These are phyloP conservation scores for Thalia dealbata DNA, from an alignment of 176 grass and related monocot species.

Conservation along the genomic window DNA sequence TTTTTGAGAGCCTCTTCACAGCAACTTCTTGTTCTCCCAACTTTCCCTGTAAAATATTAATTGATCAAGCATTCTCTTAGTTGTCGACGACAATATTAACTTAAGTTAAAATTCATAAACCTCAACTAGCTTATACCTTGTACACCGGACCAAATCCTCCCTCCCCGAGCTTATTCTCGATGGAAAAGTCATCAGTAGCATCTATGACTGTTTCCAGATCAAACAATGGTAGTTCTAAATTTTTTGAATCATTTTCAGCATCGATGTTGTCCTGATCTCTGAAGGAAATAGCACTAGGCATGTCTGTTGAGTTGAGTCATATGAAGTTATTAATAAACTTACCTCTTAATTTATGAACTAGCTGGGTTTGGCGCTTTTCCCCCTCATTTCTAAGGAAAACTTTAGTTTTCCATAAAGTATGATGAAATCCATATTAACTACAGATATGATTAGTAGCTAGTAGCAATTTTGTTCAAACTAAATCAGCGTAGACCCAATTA, in stretches of 20 bases:
- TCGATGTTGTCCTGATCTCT: neutral
- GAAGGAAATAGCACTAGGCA: neutral
- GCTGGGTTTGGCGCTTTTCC: too few relatives aligned
- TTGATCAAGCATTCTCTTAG: neutral
- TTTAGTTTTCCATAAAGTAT: too few relatives aligned
- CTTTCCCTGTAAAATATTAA: neutral
- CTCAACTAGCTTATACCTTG: neutral
- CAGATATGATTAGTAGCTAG: too few relatives aligned
- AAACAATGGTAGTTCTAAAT: neutral
- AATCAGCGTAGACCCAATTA: too few relatives aligned
- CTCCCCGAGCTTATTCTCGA: slow-evolving; percentile 5
- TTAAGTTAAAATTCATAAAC: neutral
- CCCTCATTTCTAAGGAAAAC: too few relatives aligned
- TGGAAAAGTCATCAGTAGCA: slow-evolving; percentile 6
- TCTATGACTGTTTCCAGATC: neutral
- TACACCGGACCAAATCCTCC: slow-evolving; percentile 9
- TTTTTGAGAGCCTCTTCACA: slow-evolving; percentile 4
- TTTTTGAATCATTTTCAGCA: neutral
- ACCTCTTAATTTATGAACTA: too few relatives aligned
- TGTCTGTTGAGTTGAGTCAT: too few relatives aligned
- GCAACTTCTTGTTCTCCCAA: neutral
- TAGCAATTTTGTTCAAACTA: too few relatives aligned
- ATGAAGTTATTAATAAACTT: too few relatives aligned
- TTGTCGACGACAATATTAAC: neutral
- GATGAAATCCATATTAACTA: too few relatives aligned